Conservation (phyloP, 2,329 filamentous ascomycete genomes). For the Aspergillus arachidicola region DNA sequence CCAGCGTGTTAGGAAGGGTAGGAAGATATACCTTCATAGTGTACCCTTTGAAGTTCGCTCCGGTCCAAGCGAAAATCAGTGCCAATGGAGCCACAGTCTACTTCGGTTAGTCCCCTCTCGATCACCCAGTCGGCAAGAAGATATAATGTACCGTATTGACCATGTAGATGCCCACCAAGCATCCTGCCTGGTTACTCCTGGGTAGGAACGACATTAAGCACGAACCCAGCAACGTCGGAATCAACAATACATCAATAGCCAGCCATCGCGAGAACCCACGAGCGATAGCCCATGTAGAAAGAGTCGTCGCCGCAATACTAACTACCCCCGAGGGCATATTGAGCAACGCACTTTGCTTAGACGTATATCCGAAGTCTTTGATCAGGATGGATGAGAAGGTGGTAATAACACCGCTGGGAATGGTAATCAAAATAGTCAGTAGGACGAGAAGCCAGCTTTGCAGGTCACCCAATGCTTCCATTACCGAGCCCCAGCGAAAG, state of each 20-base stretch:
- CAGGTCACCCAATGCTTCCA: conserved; percentile 22
- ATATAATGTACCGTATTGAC: conserved; percentile 26
- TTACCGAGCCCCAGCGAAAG: conserved; percentile 26
- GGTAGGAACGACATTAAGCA: conserved; percentile 40
- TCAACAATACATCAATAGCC: conserved; percentile 44
- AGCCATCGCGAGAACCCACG: conserved; percentile 43
- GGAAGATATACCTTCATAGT: conserved; percentile 38
- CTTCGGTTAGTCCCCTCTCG: neutral
- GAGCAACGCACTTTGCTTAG: conserved; percentile 47
- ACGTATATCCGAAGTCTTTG: conserved; percentile 46
- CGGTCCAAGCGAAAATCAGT: conserved; percentile 48
- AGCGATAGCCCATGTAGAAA: conserved; percentile 43
- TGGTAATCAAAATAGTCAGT: conserved; percentile 37
- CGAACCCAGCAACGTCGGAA: conserved; percentile 51
- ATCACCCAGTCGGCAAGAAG: conserved; percentile 23
- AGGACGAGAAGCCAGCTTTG: conserved; percentile 28
- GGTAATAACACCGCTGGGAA: conserved; percentile 49
- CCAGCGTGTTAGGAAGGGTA: neutral
- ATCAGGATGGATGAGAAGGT: conserved; percentile 49
- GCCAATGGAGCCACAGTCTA: conserved; percentile 46
- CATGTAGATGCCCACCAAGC: conserved; percentile 48
- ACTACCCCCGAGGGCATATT: conserved; percentile 50
- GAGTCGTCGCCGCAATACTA: conserved; percentile 40
- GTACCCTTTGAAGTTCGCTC: conserved; percentile 51
- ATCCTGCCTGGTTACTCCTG: conserved; percentile 41